Conservation (phyloP, 345 rosid genomes). For the Syzygium grande region DNA sequence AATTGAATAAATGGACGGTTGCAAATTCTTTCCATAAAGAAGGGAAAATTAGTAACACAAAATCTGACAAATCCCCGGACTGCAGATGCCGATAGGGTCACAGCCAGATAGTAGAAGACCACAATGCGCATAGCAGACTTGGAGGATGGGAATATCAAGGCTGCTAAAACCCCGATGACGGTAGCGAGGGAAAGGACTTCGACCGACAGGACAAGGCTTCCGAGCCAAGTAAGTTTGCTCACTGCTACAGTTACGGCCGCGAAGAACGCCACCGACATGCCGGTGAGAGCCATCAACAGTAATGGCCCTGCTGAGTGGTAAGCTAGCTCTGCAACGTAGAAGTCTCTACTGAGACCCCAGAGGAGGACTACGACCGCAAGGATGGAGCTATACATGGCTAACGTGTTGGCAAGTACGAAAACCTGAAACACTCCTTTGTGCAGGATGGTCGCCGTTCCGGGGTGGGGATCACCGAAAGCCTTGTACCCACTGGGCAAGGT, state of each 20-base stretch:
- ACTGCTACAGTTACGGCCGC: fast-evolving
- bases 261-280: not conserved
- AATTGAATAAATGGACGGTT: no score
- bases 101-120: not conserved
- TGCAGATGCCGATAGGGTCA: no score
- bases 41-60: no score
- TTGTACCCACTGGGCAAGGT: not conserved
- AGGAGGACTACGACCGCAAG: not conserved
- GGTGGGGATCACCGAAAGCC: not conserved
- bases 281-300: not conserved
- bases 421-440: not conserved
- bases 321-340: not conserved
- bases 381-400: not conserved
- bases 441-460: not conserved
- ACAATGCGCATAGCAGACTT: not conserved
- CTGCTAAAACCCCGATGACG: not conserved
- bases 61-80: fast-evolving
- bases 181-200: fast-evolving
- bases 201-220: fast-evolving
- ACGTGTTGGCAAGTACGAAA: not conserved
- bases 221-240: not conserved
- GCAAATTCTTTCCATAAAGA: no score
- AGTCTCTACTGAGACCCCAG: not conserved
- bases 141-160: not conserved
- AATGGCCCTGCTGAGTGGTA: not conserved